These are phyloP conservation scores for Helotiales sp. DNA, from an alignment of 2,329 filamentous ascomycete genomes.

Conservation along the genomic window DNA sequence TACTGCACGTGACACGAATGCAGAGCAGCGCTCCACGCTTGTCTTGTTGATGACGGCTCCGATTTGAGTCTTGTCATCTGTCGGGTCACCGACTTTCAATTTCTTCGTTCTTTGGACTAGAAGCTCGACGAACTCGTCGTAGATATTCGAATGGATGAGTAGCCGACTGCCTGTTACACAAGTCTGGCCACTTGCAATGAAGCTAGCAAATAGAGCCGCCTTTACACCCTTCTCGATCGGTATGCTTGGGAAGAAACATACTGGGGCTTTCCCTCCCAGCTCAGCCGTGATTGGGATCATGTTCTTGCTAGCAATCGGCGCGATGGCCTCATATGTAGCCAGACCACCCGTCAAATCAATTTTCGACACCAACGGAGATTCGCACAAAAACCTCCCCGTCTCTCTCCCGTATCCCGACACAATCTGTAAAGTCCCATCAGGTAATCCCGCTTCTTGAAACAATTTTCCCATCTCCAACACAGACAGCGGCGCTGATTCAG, in stretches of 20 bases:
- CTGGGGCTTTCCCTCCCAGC: slow-evolving; percentile 66
- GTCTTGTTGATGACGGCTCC: slow-evolving; percentile 65
- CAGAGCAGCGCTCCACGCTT: slow-evolving; percentile 53
- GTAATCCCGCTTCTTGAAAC: slow-evolving; percentile 43
- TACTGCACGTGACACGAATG: slow-evolving; percentile 32
- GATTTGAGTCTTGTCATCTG: slow-evolving; percentile 57
- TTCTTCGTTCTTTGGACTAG: slow-evolving; percentile 42
- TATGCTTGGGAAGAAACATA: slow-evolving; percentile 63
- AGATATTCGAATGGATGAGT: slow-evolving; percentile 48
- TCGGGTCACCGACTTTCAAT: slow-evolving; percentile 51
- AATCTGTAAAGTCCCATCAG: slow-evolving; percentile 43
- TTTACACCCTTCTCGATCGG: slow-evolving; percentile 63
- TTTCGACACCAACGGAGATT: slow-evolving; percentile 61
- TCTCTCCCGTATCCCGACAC: slow-evolving; percentile 53
- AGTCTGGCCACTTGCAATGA: slow-evolving; percentile 55
- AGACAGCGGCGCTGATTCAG: slow-evolving; percentile 44
- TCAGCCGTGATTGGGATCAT: slow-evolving; percentile 71
- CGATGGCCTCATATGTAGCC: slow-evolving; percentile 63
- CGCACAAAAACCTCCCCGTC: slow-evolving; percentile 54
- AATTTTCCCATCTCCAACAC: slow-evolving; percentile 41
- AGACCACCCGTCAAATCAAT: slow-evolving; percentile 70
- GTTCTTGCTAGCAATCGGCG: slow-evolving; percentile 56
- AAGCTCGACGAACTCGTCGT: slow-evolving; percentile 35
- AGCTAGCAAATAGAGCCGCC: slow-evolving; percentile 44
- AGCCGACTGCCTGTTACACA: slow-evolving; percentile 56